A percentile compares a stretch with the other conserved stretches of the same genome.
phyloP scores from a whole-genome alignment of 495 filamentous ascomycete species.

The Aspergillus hancockii region DNA sequence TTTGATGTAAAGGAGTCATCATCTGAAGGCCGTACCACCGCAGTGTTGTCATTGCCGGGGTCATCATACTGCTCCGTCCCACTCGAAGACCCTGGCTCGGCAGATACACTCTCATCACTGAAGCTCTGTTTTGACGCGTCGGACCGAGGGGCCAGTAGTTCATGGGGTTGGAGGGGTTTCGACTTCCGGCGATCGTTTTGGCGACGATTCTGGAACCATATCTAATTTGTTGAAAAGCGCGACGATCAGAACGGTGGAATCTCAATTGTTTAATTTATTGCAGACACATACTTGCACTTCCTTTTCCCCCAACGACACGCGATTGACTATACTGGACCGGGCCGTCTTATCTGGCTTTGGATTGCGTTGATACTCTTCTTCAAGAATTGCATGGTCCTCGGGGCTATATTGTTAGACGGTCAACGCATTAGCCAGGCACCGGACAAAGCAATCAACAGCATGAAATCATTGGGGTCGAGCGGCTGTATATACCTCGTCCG shows the following conservation, averaged over 20 bases:
- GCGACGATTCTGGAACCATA: constrained; percentile 98
- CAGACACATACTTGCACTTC: constrained; percentile 84
- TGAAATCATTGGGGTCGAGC: constrained; percentile 10
- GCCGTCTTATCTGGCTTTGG: constrained; percentile 91
- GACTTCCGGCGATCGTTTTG: constrained; percentile 92
- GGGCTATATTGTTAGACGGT: constrained; percentile 51
- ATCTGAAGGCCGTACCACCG: constrained; percentile 27
- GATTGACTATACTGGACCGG: constrained; percentile 77
- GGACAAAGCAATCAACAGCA: neutral
- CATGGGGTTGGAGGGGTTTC: constrained; percentile 79
- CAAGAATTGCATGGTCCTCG: constrained; percentile 88
- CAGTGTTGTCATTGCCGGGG: constrained; percentile 21
- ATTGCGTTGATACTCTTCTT: constrained; percentile 81
- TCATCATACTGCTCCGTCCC: constrained; percentile 32
- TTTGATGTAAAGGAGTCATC: constrained; percentile 38
- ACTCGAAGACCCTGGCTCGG: constrained; percentile 37
- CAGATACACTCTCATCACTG: constrained; percentile 43
- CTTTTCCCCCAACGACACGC: constrained; percentile 91
- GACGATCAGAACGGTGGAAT: constrained; percentile 18
- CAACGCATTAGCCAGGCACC: constrained; percentile 5
- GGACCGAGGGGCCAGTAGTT: constrained; percentile 64
- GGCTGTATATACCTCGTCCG: constrained; percentile 58
- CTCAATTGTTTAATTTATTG: constrained; percentile 23
- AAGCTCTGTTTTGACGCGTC: constrained; percentile 55
- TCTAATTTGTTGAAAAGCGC: constrained; percentile 52